phyloP scores from a whole-genome alignment of 495 filamentous ascomycete genomes.

The Aspergillus asperescens region DNA sequence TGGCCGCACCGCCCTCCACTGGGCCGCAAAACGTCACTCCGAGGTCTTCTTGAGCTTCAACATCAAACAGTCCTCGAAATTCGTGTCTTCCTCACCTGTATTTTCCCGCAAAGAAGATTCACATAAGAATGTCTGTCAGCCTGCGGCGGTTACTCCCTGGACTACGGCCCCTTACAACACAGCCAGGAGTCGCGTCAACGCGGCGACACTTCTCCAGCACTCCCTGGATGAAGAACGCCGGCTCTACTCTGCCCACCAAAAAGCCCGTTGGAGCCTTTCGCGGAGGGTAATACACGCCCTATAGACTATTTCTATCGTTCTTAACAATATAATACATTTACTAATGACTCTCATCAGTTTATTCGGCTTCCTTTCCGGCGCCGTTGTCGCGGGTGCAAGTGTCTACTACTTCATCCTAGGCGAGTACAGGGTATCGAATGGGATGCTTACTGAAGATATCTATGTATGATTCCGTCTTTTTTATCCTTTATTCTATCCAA shows the following conservation, averaged over 20 bases:
- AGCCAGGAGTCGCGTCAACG: conserved; percentile 18
- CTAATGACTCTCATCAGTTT: conserved; percentile 47
- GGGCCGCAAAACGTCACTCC: conserved; percentile 32
- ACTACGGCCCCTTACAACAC: conserved; percentile 25
- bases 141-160: conserved; percentile 19
- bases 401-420: conserved; percentile 89
- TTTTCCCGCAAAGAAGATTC: not conserved
- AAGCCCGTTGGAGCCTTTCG: conserved; percentile 89
- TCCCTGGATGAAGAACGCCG: conserved; percentile 29
- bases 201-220: conserved; percentile 35
- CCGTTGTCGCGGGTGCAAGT: conserved; percentile 67
- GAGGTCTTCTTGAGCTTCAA: conserved; percentile 15
- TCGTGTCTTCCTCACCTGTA: conserved; percentile 1
- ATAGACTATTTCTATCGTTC: conserved; percentile 26
- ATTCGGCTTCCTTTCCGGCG: conserved; percentile 89
- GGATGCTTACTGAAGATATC: conserved; percentile 92
- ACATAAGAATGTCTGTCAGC: conserved; percentile 23
- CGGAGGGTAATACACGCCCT: conserved; percentile 60
- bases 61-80: conserved; percentile 15
- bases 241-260: conserved; percentile 54
- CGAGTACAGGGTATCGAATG: conserved; percentile 91
- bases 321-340: not conserved
- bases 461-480: conserved; percentile 59
- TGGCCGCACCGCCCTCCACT: conserved; percentile 16
- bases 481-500: conserved; percentile 4